Evolutionary conservation across 2,329 filamentous ascomycete species (phyloP), one percentile per base, ranked within the genome.

Genomic region (Ceratocystis alfenasii): DNA sequence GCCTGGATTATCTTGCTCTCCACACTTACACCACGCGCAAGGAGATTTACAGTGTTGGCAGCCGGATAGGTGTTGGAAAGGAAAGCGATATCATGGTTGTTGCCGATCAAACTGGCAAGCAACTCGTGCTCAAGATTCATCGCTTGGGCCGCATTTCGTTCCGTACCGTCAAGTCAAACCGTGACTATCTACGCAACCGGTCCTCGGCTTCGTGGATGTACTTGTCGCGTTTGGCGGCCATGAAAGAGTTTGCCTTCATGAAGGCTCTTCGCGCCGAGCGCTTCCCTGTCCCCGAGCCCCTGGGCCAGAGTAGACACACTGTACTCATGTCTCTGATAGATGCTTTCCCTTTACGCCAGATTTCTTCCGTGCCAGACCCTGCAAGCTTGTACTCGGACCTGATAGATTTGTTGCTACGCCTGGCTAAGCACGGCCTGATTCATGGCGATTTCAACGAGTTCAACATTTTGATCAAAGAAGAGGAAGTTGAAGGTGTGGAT

Each of bases 371-470:
- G 1, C 88, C 90, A 41, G 84, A 96, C 70, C 90, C 93, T 0
- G 89, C 90, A 2, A 78, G 78, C n/a, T 80, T 99, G 5, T 99
- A 99, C 74, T 87, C 86, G n/a, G 90, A 97, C 68, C 79, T 99
- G 44, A 95, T 99, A 72, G 82, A 85, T 53, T 83, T 96, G 71
- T 90, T 99, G 66, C 79, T 99, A 55, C 83, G 86, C 33, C 80
- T 99, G 50, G 93, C 94, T 5, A 85, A 85, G 68, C 86, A 92
- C 70, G 94, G 94, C 5, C 79, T 99, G 61, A 99, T 99, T 68
- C 94, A 99, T 74, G 94, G 94, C 69, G 94, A 99, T 74, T 99
- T 95, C 79, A 99, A 99, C 78, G 95, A 99, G 75, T 99, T 99
- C 81, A 99, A 99, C 75, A 93, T 99, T 69, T 79, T 99, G 44